Evolutionary conservation across 1,284 basidiomycete genomes (phyloP).

Genomic region (Somion occarium): DNA sequence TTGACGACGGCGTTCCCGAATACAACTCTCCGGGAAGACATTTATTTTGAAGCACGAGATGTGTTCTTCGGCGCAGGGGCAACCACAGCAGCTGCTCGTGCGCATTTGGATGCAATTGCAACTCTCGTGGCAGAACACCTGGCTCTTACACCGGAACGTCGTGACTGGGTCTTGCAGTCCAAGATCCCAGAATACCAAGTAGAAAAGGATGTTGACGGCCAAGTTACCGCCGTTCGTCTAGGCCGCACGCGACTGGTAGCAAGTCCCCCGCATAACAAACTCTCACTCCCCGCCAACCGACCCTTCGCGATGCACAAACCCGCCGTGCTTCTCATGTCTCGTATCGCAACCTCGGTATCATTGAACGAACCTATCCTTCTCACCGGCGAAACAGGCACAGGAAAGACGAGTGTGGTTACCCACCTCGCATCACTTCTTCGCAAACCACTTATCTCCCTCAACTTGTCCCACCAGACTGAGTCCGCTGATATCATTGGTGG

Average conservation of each 20-base stretch:
- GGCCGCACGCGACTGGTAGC: slow-evolving; percentile 56
- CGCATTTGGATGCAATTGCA: slow-evolving; percentile 46
- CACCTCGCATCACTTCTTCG: slow-evolving; percentile 82
- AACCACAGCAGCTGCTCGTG: slow-evolving; percentile 48
- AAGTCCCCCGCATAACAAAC: slow-evolving; percentile 32
- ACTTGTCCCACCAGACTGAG: slow-evolving; percentile 96
- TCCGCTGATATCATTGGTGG: slow-evolving; percentile 93
- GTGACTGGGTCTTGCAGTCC: slow-evolving; percentile 49
- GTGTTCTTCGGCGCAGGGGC: slow-evolving; percentile 83
- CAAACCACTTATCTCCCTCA: slow-evolving; percentile 82
- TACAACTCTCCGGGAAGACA: slow-evolving; percentile 80
- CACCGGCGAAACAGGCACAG: slow-evolving; percentile 98
- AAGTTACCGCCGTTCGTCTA: slow-evolving; percentile 46
- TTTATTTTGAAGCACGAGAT: slow-evolving; percentile 88
- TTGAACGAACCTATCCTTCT: slow-evolving; percentile 85
- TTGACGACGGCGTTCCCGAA: slow-evolving; percentile 59
- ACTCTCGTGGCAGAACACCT: slow-evolving; percentile 58
- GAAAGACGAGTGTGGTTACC: slow-evolving; percentile 93
- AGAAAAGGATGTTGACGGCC: slow-evolving; percentile 64
- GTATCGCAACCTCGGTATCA: slow-evolving; percentile 74
- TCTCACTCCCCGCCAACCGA: slow-evolving; percentile 32
- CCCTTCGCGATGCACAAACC: slow-evolving; percentile 93
- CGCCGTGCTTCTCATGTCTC: slow-evolving; percentile 76
- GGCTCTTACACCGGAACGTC: slow-evolving; percentile 59
- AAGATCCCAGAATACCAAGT: slow-evolving; percentile 66